These are phyloP conservation scores for Staphylotrichum tortipilum DNA, from an alignment of 495 filamentous ascomycete species.

Conservation along the genomic window DNA sequence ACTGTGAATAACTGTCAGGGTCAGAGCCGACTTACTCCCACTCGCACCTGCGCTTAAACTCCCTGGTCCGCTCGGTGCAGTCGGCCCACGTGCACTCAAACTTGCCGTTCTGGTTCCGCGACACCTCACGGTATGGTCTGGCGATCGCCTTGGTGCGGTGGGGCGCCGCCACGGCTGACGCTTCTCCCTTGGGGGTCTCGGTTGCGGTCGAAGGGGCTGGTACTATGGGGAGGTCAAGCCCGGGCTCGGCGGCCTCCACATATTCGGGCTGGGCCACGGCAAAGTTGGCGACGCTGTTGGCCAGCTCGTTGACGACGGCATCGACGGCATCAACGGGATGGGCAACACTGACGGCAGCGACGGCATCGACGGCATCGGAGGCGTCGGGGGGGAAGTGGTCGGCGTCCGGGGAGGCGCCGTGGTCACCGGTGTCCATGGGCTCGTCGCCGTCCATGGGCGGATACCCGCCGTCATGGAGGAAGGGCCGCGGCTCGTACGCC, in stretches of 20 bases:
- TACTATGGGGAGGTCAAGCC: constrained; percentile 13
- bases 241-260: constrained; percentile 15
- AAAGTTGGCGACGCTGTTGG: constrained; percentile 20
- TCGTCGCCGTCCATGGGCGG: constrained; percentile 24
- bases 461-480: constrained; percentile 30
- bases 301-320: constrained; percentile 23
- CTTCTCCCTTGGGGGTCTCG: constrained; percentile 17
- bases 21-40: constrained; percentile 64
- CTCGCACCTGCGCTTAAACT: constrained; percentile 77
- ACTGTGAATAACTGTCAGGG: too few relatives aligned
- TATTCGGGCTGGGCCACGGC: constrained; percentile 12
- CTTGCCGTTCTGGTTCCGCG: constrained; percentile 56
- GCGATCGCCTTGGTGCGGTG: constrained; percentile 39
- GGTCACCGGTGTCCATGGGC: too few relatives aligned
- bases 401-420: constrained; percentile 19
- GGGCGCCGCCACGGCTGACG: constrained; percentile 18
- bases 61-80: constrained; percentile 47
- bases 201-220: constrained; percentile 1
- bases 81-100: constrained; percentile 59
- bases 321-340: constrained; percentile 26
- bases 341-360: constrained; percentile 19
- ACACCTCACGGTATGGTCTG: constrained; percentile 41
- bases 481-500: constrained; percentile 30
- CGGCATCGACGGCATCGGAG: constrained; percentile 22
- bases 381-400: constrained; percentile 23